Base-by-base conservation (phyloP, 495 filamentous ascomycete species). In the Aspergillus cavernicola region DNA sequence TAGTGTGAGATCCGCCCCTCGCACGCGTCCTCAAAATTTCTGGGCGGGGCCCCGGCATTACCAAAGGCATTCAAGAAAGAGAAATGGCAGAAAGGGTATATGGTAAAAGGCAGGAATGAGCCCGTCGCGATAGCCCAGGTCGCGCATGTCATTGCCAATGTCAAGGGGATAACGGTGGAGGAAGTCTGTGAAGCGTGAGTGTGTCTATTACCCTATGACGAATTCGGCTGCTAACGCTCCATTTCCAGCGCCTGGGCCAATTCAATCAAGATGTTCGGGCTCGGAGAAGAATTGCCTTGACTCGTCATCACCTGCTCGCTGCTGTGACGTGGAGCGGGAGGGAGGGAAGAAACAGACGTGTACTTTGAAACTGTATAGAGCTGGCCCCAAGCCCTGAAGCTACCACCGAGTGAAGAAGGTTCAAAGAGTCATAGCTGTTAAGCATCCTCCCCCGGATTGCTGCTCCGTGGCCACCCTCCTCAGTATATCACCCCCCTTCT, bases 61-160 rank as follows among this genome's bases (percentile, higher is more conserved):
- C 75, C 75, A 1, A 78, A 75, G 53, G 67, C 77, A n/a, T 84
- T 96, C 32, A 97, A 96, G 76, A 97, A 97, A 68, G 93, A 98
- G 69, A 95, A 86, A 68, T 98, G 87, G 82, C 79, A 80, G 36
- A 81, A 88, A 63, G 91, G 89, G 0, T 67, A 68, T 4, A 88
- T 95, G 84, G 80, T 97, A 16, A 97, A 96, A 70, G 89, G 92
- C 1, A 79, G 93, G 18, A 98, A 97, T 66, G 93, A 98, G 70
- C 87, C 90, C 20, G 87, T 84, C 60, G 83, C 82, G 36, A 96
- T 97, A 52, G 77, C 82, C 46, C 83, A 83, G 33, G 89, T 98
- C n/a, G 93, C 88, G 11, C 81, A 84, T 64, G 88, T 89, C 46
- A 84, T 98, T 55, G 92, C 93, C 15, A 80, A 71, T 23, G 83